Percentiles rank a stretch among this genome's conserved stretches.
Conservation (phyloP, 495 filamentous ascomycete species). For the Stereocaulon alpinum region DNA sequence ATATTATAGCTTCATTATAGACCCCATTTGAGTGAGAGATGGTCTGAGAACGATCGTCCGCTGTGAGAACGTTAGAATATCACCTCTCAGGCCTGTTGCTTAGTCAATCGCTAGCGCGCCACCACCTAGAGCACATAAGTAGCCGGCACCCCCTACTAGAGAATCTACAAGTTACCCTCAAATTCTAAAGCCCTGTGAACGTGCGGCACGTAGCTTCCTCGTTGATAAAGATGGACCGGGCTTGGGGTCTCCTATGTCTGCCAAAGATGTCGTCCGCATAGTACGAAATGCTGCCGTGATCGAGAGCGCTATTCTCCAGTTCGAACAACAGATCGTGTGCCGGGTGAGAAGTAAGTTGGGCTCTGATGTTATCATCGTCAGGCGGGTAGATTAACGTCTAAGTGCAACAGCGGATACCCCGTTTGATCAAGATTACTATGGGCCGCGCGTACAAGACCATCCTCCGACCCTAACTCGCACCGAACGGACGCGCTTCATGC, state of each 20-base stretch:
- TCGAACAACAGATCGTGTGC: slow-evolving; percentile 13
- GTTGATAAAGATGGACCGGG: slow-evolving; percentile 8
- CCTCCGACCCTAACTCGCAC: slow-evolving; percentile 13
- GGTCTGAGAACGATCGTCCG: too few species aligned
- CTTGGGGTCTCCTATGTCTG: slow-evolving; percentile 3
- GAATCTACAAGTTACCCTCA: too few species aligned
- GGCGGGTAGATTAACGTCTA: neutral
- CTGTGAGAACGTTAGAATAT: too few species aligned
- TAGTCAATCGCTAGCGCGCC: too few species aligned
- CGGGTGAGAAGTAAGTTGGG: slow-evolving; percentile 8
- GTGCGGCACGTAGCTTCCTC: slow-evolving; percentile 12
- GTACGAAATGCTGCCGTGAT: slow-evolving; percentile 8
- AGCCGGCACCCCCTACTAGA: too few species aligned
- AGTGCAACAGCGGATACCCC: slow-evolving; percentile 3
- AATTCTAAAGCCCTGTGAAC: too few species aligned
- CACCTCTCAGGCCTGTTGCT: too few species aligned
- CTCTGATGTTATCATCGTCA: neutral
- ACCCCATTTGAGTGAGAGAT: too few species aligned
- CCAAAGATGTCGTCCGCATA: slow-evolving; percentile 7
- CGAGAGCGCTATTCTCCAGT: slow-evolving; percentile 11
- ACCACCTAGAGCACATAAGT: too few species aligned
- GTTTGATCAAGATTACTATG: neutral
- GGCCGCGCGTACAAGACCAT: neutral
- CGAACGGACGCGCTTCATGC: slow-evolving; percentile 11
- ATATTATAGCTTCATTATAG: too few species aligned